These are phyloP conservation scores for Trebouxia sp. DNA, from an alignment of 139 green algal species.

Conservation along the genomic window DNA sequence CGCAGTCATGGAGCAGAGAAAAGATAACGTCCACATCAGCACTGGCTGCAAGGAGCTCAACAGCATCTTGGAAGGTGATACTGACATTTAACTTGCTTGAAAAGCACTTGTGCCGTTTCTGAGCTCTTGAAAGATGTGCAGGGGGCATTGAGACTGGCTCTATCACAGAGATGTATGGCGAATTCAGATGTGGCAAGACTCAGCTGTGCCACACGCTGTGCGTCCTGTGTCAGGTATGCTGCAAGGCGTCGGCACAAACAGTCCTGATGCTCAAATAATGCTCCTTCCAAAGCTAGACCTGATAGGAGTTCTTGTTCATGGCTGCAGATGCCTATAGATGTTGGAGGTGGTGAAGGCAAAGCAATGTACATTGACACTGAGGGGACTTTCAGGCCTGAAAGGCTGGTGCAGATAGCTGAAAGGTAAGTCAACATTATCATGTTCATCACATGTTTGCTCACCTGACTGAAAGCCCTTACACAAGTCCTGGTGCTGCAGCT, in stretches of 20 bases:
- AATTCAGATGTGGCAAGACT: constrained; percentile 89
- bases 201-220: constrained; percentile 98
- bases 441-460: background rate
- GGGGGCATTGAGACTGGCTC: constrained; percentile 96
- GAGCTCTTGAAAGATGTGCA: constrained; percentile 28
- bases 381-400: constrained; percentile 90
- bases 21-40: constrained; percentile 84
- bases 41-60: constrained; percentile 94
- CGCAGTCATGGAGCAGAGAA: constrained; percentile 74
- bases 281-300: background rate
- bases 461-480: background rate
- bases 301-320: background rate
- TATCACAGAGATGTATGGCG: constrained; percentile 98
- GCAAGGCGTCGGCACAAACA: background rate
- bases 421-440: constrained; percentile 42
- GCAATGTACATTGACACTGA: constrained; percentile 99
- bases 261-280: background rate
- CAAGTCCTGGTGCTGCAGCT: constrained; percentile 56
- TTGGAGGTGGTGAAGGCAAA: constrained; percentile 96
- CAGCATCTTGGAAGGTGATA: constrained; percentile 80
- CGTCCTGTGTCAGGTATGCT: constrained; percentile 89
- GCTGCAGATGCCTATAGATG: constrained; percentile 82
- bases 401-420: constrained; percentile 91
- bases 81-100: too few relatives aligned
- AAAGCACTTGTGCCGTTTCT: background rate